Percentiles rank a stretch among this genome's conserved stretches.
Conservation (phyloP, 805 yeast genomes). For the Cyberlindnera nakhonratchasimensis region DNA sequence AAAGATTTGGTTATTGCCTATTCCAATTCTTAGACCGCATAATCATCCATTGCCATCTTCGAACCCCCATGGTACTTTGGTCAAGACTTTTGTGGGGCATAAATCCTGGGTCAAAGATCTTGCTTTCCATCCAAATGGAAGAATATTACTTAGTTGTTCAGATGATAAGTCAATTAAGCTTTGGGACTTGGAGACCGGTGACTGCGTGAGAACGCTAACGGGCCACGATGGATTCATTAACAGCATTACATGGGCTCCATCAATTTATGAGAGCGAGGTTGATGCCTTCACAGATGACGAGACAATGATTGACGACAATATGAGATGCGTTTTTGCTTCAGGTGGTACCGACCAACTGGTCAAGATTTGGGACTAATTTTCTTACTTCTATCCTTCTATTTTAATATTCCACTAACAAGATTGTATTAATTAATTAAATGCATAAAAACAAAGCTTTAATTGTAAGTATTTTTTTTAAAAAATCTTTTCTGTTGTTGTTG, state of each 20-base stretch:
- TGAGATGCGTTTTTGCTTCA: constrained; percentile 74
- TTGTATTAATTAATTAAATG: constrained; percentile 5
- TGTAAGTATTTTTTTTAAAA: not conserved
- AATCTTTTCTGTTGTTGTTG: not conserved
- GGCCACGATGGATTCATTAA: constrained; percentile 80
- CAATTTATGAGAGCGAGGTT: constrained; percentile 32
- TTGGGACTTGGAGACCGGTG: constrained; percentile 66
- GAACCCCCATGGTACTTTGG: constrained; percentile 56
- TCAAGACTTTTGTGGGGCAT: constrained; percentile 67
- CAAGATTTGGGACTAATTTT: constrained; percentile 73
- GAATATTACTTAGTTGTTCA: constrained; percentile 62
- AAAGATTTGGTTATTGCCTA: constrained; percentile 73
- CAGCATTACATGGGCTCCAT: constrained; percentile 51
- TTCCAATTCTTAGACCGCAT: constrained; percentile 55
- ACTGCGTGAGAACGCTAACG: constrained; percentile 46
- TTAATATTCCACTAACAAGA: constrained; percentile 1
- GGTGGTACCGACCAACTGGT: constrained; percentile 94
- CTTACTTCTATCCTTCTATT: not conserved
- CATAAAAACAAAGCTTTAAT: not conserved
- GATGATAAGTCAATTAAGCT: constrained; percentile 75
- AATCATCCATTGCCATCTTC: constrained; percentile 54
- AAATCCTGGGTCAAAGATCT: constrained; percentile 81
- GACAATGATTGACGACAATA: constrained; percentile 38
- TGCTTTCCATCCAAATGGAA: constrained; percentile 71
- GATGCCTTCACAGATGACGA: constrained; percentile 29